Percentiles rank a stretch among this genome's conserved stretches.
phyloP scores from a whole-genome alignment of 1,284 basidiomycete genomes.

The Ustilago curta region DNA sequence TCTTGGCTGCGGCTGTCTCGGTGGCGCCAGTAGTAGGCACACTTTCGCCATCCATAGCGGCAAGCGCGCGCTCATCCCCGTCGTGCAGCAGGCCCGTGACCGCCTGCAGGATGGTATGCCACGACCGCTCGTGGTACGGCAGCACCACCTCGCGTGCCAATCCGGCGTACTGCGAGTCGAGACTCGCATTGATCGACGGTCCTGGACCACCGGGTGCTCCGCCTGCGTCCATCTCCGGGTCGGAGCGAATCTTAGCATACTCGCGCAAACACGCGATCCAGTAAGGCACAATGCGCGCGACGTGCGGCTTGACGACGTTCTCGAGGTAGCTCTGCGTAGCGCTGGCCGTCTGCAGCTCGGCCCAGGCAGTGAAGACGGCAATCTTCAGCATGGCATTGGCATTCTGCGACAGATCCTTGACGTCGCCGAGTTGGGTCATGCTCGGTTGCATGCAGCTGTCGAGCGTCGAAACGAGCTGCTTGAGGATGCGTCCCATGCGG shows the following conservation, averaged over 20 bases:
- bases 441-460: conserved; percentile 79
- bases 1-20: conserved; percentile 6
- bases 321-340: conserved; percentile 80
- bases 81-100: conserved; percentile 82
- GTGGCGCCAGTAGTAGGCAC: conserved; percentile 53
- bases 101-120: conserved; percentile 87
- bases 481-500: conserved; percentile 93
- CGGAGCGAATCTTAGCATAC: conserved; percentile 85
- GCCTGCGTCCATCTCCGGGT: conserved; percentile 76
- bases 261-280: conserved; percentile 92
- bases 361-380: conserved; percentile 94
- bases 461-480: conserved; percentile 81
- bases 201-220: conserved; percentile 72
- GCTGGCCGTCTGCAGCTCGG: conserved; percentile 86
- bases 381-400: conserved; percentile 95
- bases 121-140: conserved; percentile 77
- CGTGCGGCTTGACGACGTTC: conserved; percentile 85
- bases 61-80: conserved; percentile 77
- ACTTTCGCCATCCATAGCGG: conserved; percentile 81
- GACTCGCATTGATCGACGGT: conserved; percentile 70
- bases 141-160: conserved; percentile 89
- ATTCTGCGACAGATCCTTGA: conserved; percentile 87
- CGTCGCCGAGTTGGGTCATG: conserved; percentile 86
- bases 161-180: conserved; percentile 84
- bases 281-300: conserved; percentile 79